These are phyloP conservation scores for Usnea hakonensis DNA, from an alignment of 495 filamentous ascomycete genomes.

Conservation along the genomic window DNA sequence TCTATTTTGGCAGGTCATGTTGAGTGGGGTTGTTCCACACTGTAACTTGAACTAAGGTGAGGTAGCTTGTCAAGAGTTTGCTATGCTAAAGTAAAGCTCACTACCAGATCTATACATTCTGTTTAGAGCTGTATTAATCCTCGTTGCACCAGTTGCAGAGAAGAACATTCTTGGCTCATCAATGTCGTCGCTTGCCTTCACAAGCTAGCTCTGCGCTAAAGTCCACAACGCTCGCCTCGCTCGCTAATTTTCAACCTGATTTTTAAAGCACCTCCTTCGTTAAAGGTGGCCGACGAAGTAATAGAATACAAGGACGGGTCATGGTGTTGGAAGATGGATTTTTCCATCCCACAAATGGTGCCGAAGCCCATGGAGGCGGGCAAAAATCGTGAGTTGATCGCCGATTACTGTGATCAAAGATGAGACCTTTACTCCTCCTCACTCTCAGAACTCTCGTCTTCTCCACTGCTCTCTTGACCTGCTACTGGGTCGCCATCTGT, in stretches of 20 bases:
- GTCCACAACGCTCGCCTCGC: constrained; percentile 18
- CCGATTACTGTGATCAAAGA: background rate
- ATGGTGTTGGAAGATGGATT: background rate
- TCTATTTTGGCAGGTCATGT: no score
- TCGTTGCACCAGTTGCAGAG: background rate
- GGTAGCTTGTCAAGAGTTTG: background rate
- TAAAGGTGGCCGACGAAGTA: background rate
- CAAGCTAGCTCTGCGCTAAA: background rate
- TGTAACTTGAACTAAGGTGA: background rate
- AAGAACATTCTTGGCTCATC: constrained; percentile 11
- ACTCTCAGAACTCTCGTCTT: constrained; percentile 47
- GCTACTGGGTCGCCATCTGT: constrained; percentile 33
- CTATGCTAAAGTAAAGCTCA: background rate
- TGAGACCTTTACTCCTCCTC: constrained; percentile 41
- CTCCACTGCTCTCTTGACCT: constrained; percentile 43
- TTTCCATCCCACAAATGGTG: background rate
- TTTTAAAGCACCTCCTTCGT: background rate
- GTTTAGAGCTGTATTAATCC: background rate
- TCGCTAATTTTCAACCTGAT: constrained; percentile 13
- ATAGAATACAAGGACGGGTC: constrained; percentile 7
- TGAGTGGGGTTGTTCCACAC: no score
- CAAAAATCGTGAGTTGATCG: background rate
- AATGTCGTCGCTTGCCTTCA: constrained; percentile 1
- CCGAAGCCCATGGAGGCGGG: background rate
- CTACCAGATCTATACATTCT: constrained; percentile 9